phyloP scores from a whole-genome alignment of 441 rosid genomes.

The Erodium texanum region DNA sequence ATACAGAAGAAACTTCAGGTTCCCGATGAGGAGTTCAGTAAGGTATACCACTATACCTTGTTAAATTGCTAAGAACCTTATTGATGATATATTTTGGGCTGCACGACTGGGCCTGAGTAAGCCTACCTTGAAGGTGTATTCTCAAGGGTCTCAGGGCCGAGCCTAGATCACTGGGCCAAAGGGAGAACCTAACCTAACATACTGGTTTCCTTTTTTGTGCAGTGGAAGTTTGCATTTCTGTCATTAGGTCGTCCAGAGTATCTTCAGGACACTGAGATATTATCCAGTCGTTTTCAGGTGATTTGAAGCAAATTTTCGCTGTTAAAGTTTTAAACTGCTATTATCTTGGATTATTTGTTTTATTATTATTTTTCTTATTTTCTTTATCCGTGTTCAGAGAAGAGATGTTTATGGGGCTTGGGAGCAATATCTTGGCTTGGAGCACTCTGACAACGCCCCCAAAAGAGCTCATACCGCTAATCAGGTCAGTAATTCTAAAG shows the following conservation, averaged over 20 bases:
- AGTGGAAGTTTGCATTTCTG: conserved; percentile 68
- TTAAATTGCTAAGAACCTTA: too few species aligned
- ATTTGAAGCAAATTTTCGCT: background rate
- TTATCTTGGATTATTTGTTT: background rate
- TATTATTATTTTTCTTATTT: background rate
- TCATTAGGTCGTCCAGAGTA: conserved; percentile 60
- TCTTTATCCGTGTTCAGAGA: conserved; percentile 24
- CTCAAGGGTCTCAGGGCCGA: background rate
- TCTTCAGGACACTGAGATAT: conserved; percentile 50
- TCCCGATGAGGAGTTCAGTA: conserved; percentile 54
- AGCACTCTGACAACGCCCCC: conserved; percentile 51
- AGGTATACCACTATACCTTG: too few species aligned
- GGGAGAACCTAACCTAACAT: conserved; percentile 3
- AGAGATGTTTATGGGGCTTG: conserved; percentile 59
- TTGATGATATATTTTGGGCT: too few species aligned
- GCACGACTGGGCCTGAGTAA: background rate
- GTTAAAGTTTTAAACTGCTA: background rate
- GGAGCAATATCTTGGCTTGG: conserved; percentile 69
- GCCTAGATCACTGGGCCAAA: background rate
- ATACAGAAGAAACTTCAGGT: conserved; percentile 59
- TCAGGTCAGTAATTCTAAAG: conserved; percentile 28
- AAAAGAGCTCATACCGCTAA: conserved; percentile 48
- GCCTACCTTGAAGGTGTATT: background rate
- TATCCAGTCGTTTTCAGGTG: conserved; percentile 59
- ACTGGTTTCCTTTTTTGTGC: conserved; percentile 7